Conservation (phyloP, 1,284 basidiomycete genomes). For the Ceratobasidium sp. region DNA sequence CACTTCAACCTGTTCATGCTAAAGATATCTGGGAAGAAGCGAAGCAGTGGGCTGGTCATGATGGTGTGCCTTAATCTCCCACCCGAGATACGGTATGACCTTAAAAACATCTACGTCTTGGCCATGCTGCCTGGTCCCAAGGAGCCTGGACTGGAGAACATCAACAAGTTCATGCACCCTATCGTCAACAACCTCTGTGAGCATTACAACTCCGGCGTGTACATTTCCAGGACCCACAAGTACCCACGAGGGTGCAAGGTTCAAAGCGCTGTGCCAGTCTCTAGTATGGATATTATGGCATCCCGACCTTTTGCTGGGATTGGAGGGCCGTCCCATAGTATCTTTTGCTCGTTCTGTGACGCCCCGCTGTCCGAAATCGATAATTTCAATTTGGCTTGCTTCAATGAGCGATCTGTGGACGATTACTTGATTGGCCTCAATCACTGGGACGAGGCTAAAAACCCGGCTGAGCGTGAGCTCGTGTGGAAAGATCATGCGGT, state of each 20-base stretch:
- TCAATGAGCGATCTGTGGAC: not conserved
- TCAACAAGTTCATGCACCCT: conserved; percentile 56
- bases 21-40: conserved; percentile 54
- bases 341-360: conserved; percentile 1
- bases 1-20: conserved; percentile 59
- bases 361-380: not conserved
- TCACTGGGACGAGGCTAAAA: not conserved
- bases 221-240: conserved; percentile 46
- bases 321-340: not conserved
- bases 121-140: conserved; percentile 56
- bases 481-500: not conserved
- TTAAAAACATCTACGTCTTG: conserved; percentile 58
- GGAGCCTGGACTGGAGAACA: conserved; percentile 48
- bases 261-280: not conserved
- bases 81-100: conserved; percentile 53
- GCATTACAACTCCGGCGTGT: conserved; percentile 55
- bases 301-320: not conserved
- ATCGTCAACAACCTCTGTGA: conserved; percentile 54
- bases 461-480: not conserved
- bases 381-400: not conserved
- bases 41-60: conserved; percentile 56
- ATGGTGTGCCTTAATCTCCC: conserved; percentile 60
- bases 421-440: not conserved
- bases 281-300: conserved; percentile 6
- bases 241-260: conserved; percentile 21